Percentiles rank a stretch among this genome's conserved stretches.
Evolutionary conservation across 2,329 filamentous ascomycete species (phyloP).

Genomic region (Colletotrichum magnum): DNA sequence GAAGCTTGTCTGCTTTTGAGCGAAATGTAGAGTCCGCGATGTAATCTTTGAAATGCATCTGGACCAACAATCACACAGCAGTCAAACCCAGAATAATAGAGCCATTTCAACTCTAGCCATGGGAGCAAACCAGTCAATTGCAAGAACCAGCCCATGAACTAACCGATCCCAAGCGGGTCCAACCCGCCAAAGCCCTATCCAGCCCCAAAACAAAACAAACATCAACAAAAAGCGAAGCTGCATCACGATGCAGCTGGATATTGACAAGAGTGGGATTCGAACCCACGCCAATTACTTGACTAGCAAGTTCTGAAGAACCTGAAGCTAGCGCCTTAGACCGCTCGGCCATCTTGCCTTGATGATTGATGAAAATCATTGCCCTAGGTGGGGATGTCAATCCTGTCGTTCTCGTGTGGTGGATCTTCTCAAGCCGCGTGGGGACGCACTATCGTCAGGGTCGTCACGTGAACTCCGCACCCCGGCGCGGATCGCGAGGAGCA

Average conservation of each 20-base stretch:
- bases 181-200: not conserved
- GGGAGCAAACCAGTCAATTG: too few relatives aligned
- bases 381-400: constrained; percentile 4
- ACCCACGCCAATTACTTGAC: constrained; percentile 23
- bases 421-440: not conserved
- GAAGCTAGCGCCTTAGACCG: constrained; percentile 33
- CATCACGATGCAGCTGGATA: not conserved
- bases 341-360: constrained; percentile 25
- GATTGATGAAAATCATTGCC: not conserved
- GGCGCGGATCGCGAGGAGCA: too few relatives aligned
- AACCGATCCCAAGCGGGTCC: not conserved
- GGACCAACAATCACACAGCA: too few relatives aligned
- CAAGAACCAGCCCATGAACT: too few relatives aligned
- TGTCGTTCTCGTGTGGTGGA: not conserved
- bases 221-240: not conserved
- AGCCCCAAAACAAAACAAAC: not conserved
- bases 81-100: too few relatives aligned
- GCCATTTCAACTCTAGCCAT: too few relatives aligned
- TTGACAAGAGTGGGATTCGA: constrained; percentile 28
- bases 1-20: too few relatives aligned
- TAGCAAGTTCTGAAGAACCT: constrained; percentile 11
- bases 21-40: too few relatives aligned
- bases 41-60: too few relatives aligned
- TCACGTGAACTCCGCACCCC: not conserved
- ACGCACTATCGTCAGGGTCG: too few relatives aligned